phyloP scores from a whole-genome alignment of 768 basidiomycete species.

The Pulveroboletus ravenelii region DNA sequence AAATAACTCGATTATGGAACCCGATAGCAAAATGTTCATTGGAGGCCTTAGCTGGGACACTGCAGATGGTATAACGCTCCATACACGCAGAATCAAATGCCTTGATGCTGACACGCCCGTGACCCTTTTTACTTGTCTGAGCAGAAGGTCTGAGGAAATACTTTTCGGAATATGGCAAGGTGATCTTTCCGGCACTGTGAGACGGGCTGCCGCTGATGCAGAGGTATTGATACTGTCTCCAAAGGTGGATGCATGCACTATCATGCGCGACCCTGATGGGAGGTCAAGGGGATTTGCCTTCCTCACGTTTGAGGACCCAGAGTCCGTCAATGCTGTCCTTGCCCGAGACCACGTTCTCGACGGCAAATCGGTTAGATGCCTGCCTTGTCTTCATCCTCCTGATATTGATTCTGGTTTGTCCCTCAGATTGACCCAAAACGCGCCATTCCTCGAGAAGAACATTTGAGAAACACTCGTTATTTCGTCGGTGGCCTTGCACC shows the following conservation, averaged over 20 bases:
- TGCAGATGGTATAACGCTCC: constrained; percentile 66
- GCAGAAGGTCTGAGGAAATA: constrained; percentile 63
- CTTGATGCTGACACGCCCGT: constrained; percentile 24
- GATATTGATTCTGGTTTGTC: not conserved
- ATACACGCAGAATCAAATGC: constrained; percentile 21
- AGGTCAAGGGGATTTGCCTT: constrained; percentile 84
- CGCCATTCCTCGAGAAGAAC: constrained; percentile 80
- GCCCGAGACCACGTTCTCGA: constrained; percentile 66
- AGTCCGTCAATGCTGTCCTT: constrained; percentile 61
- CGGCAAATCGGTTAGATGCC: constrained; percentile 62
- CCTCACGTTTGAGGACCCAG: constrained; percentile 70
- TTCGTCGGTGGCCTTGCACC: constrained; percentile 77
- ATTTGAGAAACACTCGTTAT: constrained; percentile 68
- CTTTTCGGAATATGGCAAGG: constrained; percentile 77
- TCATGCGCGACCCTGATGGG: constrained; percentile 76
- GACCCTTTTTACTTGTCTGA: constrained; percentile 21
- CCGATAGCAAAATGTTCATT: constrained; percentile 83
- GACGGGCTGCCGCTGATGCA: not conserved
- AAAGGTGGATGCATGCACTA: constrained; percentile 75
- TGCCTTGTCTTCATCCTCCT: not conserved
- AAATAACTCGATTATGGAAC: constrained; percentile 28
- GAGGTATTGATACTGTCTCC: constrained; percentile 12
- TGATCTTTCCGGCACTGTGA: constrained; percentile 26
- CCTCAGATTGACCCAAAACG: constrained; percentile 81
- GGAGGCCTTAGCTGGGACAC: constrained; percentile 91